phyloP scores from a whole-genome alignment of 176 grass and related monocot species.

The Phragmites australis region DNA sequence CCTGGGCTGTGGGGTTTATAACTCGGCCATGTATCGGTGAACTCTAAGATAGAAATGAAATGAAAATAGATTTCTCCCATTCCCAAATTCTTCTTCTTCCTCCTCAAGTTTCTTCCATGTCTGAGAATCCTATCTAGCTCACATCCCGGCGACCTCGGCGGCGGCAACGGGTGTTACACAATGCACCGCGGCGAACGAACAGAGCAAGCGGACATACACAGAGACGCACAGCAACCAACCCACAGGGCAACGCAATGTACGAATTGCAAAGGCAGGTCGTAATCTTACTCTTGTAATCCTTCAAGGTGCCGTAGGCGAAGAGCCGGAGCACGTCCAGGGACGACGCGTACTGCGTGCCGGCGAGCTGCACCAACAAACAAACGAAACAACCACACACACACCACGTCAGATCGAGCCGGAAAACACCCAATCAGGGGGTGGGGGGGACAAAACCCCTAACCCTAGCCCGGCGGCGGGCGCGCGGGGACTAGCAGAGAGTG shows the following conservation, averaged over 20 bases:
- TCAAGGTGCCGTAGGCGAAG: slow-evolving; percentile 96
- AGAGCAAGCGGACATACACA: neutral
- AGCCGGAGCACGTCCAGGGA: slow-evolving; percentile 90
- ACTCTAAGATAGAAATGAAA: no score
- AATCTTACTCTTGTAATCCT: slow-evolving; percentile 90
- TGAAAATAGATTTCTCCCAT: no score
- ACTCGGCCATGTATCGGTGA: no score
- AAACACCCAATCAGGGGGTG: neutral
- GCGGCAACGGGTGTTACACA: no score
- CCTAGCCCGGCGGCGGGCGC: neutral
- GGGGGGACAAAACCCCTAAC: neutral
- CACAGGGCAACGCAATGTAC: neutral
- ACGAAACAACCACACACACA: slow-evolving; percentile 13
- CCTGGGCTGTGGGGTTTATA: no score
- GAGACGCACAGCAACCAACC: neutral
- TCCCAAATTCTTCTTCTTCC: no score
- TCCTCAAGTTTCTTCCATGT: no score
- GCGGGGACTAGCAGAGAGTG: neutral
- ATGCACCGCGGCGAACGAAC: neutral
- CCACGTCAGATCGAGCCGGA: slow-evolving; percentile 32
- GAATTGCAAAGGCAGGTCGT: neutral
- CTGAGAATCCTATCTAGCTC: no score
- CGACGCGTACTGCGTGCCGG: slow-evolving; percentile 73
- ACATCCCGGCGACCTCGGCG: no score
- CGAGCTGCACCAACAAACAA: slow-evolving; percentile 50